Evolutionary conservation across 495 filamentous ascomycete species (phyloP).

Genomic region (Annulohypoxylon moriforme): DNA sequence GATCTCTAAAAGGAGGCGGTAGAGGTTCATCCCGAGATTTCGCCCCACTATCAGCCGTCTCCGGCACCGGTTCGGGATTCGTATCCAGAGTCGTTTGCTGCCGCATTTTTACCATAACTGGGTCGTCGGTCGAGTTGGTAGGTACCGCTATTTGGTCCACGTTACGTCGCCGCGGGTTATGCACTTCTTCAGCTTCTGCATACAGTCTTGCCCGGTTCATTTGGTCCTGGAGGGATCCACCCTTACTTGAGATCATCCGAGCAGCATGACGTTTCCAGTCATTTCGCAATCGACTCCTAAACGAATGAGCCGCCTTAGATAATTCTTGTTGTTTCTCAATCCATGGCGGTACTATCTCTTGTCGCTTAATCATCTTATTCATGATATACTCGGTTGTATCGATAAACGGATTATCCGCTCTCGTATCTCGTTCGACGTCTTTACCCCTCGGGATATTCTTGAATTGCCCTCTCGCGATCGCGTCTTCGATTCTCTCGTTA

Average conservation of each 20-base stretch:
- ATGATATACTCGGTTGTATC: conserved; percentile 98
- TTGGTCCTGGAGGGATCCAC: conserved; percentile 81
- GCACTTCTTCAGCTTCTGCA: conserved; percentile 74
- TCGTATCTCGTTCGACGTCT: conserved; percentile 78
- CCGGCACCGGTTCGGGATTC: conserved; percentile 31
- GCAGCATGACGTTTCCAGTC: conserved; percentile 93
- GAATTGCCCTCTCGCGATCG: conserved; percentile 92
- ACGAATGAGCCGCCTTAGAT: conserved; percentile 71
- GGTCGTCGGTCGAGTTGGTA: conserved; percentile 60
- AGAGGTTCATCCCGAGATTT: conserved; percentile 43
- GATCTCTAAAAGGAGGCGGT: conserved; percentile 70
- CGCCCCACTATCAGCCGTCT: conserved; percentile 19
- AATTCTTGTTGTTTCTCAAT: conserved; percentile 99
- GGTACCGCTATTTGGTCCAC: conserved; percentile 61
- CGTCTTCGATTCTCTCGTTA: conserved; percentile 94
- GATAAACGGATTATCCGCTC: conserved; percentile 87
- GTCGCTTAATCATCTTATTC: conserved; percentile 98
- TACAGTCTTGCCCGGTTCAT: conserved; percentile 77
- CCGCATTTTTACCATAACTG: conserved; percentile 59
- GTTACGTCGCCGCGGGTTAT: conserved; percentile 62
- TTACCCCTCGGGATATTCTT: conserved; percentile 87
- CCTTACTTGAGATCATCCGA: conserved; percentile 79
- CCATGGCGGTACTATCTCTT: conserved; percentile 86
- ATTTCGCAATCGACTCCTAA: conserved; percentile 76
- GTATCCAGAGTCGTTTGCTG: conserved; percentile 43